Evolutionary conservation across 176 grass and related monocot species (phyloP).

Genomic region (Pontederia paniculata): DNA sequence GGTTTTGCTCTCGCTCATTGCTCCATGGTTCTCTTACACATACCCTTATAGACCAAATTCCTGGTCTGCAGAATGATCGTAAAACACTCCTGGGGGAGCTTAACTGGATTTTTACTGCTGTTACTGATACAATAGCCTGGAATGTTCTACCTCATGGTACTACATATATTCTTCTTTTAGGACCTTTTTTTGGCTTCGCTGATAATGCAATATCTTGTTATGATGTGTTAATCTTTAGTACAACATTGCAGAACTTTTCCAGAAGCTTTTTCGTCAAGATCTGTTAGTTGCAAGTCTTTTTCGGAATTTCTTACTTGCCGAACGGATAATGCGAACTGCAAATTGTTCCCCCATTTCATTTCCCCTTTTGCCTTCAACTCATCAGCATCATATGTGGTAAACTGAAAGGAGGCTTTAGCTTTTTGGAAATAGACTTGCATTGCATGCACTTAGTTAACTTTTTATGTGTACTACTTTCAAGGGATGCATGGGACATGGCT

Average conservation of each 20-base stretch:
- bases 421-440: slow-evolving; percentile 6
- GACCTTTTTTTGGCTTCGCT: not conserved
- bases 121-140: slow-evolving; percentile 98
- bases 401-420: slow-evolving; percentile 6
- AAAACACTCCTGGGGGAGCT: slow-evolving; percentile 95
- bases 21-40: slow-evolving; percentile 54
- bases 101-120: slow-evolving; percentile 99
- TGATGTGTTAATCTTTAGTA: slow-evolving; percentile 21
- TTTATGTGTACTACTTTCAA: slow-evolving; percentile 24
- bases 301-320: slow-evolving; percentile 95
- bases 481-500: slow-evolving; percentile 99
- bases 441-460: slow-evolving; percentile 2
- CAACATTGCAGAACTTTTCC: slow-evolving; percentile 75
- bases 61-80: slow-evolving; percentile 93
- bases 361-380: slow-evolving; percentile 67
- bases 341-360: slow-evolving; percentile 88
- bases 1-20: slow-evolving; percentile 79
- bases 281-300: slow-evolving; percentile 96
- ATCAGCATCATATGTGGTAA: slow-evolving; percentile 99
- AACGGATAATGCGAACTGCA: slow-evolving; percentile 93
- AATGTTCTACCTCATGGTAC: slow-evolving; percentile 98
- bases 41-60: slow-evolving; percentile 75
- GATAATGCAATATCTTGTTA: slow-evolving; percentile 5
- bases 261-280: slow-evolving; percentile 94
- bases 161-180: slow-evolving; percentile 1